A percentile compares a stretch with the other conserved stretches of the same genome.
Evolutionary conservation across 2,329 filamentous ascomycete genomes (phyloP).

Genomic region (Penicillium nordicum): DNA sequence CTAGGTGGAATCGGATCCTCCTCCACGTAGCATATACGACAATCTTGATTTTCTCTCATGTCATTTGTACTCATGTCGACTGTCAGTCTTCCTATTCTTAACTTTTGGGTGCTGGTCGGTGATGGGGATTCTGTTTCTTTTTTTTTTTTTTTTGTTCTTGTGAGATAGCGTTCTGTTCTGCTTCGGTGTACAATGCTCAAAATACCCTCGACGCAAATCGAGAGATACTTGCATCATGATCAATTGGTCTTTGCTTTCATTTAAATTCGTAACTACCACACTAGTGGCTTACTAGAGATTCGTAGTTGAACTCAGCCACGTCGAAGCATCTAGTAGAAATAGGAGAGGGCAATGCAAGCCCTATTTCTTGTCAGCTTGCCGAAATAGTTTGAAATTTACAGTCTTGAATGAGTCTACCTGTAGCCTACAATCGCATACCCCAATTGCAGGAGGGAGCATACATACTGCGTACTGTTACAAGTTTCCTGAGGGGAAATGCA

Average conservation of each 20-base stretch:
- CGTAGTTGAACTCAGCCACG: neutral
- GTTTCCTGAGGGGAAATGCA: conserved; percentile 13
- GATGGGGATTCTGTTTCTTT: conserved; percentile 11
- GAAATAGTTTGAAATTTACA: neutral
- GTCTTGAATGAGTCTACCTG: neutral
- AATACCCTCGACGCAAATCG: conserved; percentile 33
- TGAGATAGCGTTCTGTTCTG: conserved; percentile 24
- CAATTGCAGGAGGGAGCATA: neutral
- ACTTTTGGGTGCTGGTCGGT: conserved; percentile 22
- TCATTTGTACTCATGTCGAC: conserved; percentile 27
- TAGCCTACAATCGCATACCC: neutral
- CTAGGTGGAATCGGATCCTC: neutral
- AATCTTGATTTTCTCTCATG: conserved; percentile 24
- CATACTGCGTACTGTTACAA: neutral
- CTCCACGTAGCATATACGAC: conserved; percentile 21
- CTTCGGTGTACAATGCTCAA: conserved; percentile 36
- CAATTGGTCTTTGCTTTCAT: neutral
- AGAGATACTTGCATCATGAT: conserved; percentile 26
- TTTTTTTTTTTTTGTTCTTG: conserved; percentile 13
- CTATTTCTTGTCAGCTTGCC: too few species aligned
- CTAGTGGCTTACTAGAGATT: neutral
- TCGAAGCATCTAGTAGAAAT: neutral
- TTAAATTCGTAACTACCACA: neutral
- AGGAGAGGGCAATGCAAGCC: neutral
- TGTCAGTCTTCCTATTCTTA: conserved; percentile 9